phyloP scores from a whole-genome alignment of 257 asterid genomes.

The Fraxinus excelsior region DNA sequence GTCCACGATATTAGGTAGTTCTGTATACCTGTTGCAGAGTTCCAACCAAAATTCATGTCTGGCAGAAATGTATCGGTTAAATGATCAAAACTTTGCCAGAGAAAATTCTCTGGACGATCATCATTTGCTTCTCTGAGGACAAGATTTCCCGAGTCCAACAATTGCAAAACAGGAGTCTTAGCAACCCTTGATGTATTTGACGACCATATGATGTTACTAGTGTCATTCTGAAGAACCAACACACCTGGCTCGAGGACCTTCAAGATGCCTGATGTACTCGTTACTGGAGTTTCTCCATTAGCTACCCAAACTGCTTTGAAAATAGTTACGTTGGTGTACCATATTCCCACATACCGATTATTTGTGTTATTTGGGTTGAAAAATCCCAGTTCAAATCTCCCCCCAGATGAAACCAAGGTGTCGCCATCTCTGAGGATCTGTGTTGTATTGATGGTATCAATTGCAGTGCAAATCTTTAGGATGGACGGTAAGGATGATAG shows the following conservation, averaged over 20 bases:
- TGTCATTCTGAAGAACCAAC: conserved; percentile 27
- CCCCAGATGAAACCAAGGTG: conserved; percentile 37
- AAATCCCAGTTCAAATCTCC: conserved; percentile 39
- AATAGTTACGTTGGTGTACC: conserved; percentile 13
- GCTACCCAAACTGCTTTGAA: conserved; percentile 24
- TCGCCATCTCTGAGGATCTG: conserved; percentile 34
- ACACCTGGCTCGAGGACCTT: conserved; percentile 18
- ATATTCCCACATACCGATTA: conserved; percentile 17
- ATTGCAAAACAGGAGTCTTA: conserved; percentile 20
- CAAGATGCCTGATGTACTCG: conserved; percentile 16
- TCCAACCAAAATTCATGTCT: conserved; percentile 37
- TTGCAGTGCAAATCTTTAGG: conserved; percentile 17
- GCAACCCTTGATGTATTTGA: conserved; percentile 24
- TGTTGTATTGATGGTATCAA: conserved; percentile 15
- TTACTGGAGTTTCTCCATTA: conserved; percentile 17
- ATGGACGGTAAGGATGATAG: background rate
- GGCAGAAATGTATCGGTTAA: conserved; percentile 33
- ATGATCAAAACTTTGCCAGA: conserved; percentile 41
- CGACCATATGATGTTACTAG: conserved; percentile 29
- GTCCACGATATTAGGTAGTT: conserved; percentile 28
- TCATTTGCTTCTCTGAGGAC: conserved; percentile 34
- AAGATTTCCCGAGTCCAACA: conserved; percentile 40
- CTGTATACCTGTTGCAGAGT: conserved; percentile 21
- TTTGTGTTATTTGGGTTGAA: conserved; percentile 24
- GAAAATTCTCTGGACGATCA: conserved; percentile 23